Evolutionary conservation across 306 rosid genomes (phyloP).

Genomic region (Acacia confusa): DNA sequence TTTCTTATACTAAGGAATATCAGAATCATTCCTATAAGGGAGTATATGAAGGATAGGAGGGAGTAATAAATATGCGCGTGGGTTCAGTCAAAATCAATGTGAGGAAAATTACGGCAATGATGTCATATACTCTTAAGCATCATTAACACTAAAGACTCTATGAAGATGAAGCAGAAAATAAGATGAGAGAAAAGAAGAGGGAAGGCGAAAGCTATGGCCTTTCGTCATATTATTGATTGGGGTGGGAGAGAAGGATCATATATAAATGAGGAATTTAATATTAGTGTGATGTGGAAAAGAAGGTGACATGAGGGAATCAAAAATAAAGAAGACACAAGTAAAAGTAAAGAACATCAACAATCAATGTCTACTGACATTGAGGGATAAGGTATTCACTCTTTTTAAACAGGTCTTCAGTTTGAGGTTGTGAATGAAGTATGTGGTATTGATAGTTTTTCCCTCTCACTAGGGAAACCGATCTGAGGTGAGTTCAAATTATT

Average conservation of each 20-base stretch:
- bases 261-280: background rate
- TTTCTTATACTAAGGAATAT: no score
- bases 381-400: no score
- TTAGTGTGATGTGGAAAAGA: background rate
- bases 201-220: background rate
- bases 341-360: background rate
- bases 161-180: background rate
- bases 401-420: no score
- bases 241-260: background rate
- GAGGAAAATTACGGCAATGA: background rate
- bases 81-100: no score
- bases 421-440: no score
- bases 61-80: no score
- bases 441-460: no score
- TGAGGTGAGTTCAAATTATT: no score
- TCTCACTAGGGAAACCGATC: no score
- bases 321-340: background rate
- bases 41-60: no score
- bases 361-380: no score
- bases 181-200: background rate
- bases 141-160: background rate
- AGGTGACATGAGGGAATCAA: conserved; percentile 6
- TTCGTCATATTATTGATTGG: background rate
- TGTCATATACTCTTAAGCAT: background rate
- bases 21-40: no score